Conservation (phyloP, 257 asterid genomes). For the Mentha longifolia region DNA sequence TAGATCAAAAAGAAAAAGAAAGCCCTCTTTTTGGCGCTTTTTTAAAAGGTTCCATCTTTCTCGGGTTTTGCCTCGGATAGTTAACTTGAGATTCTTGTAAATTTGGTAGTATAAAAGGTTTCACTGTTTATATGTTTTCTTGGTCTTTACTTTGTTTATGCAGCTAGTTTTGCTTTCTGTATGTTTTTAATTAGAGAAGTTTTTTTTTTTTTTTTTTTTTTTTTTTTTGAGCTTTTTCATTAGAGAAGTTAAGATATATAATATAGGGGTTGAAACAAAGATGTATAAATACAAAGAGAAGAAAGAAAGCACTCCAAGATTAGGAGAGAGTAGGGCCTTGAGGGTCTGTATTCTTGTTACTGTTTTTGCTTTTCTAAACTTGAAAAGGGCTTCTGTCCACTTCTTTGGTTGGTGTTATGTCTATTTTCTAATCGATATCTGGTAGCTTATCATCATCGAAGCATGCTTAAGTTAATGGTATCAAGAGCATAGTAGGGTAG, state of each 20-base stretch:
- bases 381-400: not conserved
- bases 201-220: too few relatives aligned
- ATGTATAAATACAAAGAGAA: not conserved
- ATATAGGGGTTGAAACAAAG: too few relatives aligned
- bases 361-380: not conserved
- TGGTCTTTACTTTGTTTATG: not conserved
- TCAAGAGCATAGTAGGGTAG: not conserved
- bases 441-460: not conserved
- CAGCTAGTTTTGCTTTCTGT: not conserved
- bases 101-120: constrained; percentile 30
- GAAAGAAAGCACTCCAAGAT: not conserved
- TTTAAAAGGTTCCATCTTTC: constrained; percentile 19
- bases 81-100: constrained; percentile 35
- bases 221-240: too few relatives aligned
- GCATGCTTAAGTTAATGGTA: not conserved
- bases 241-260: too few relatives aligned
- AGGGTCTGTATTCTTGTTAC: not conserved
- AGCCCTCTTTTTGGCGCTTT: constrained; percentile 11
- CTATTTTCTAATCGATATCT: not conserved
- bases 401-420: not conserved
- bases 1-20: constrained; percentile 13
- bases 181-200: not conserved
- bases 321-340: not conserved
- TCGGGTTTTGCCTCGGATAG: not conserved
- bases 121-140: constrained; percentile 9